Evolutionary conservation across 352 stramenopile genomes (phyloP).

Genomic region (Phytophthora quininea): DNA sequence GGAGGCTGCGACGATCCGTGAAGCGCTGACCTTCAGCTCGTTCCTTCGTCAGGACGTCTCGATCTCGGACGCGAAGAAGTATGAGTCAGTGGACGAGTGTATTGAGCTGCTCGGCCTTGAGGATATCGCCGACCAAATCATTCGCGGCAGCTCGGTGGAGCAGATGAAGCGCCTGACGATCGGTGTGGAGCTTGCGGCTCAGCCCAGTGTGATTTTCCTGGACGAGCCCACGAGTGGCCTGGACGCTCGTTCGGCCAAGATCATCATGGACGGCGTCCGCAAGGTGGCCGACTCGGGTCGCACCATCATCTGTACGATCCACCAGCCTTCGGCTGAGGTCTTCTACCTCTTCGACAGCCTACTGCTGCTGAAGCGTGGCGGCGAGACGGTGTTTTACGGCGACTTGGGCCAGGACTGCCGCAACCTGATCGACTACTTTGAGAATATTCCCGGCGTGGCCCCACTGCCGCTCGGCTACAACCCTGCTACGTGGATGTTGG

Average conservation of each 20-base stretch:
- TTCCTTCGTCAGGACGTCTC: constrained; percentile 1
- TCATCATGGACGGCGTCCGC: constrained; percentile 10
- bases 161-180: constrained; percentile 1
- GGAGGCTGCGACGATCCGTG: constrained; percentile 15
- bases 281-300: constrained; percentile 5
- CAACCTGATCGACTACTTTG: constrained; percentile 40
- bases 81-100: constrained; percentile 1
- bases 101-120: background rate
- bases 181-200: background rate
- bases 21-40: background rate
- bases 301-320: constrained; percentile 84
- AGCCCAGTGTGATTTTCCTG: constrained; percentile 1
- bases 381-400: constrained; percentile 38
- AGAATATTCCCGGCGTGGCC: constrained; percentile 9
- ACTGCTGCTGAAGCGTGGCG: constrained; percentile 56
- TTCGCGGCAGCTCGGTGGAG: constrained; percentile 4
- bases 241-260: background rate
- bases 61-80: background rate
- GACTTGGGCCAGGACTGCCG: constrained; percentile 30
- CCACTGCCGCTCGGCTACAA: constrained; percentile 42
- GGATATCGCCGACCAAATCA: constrained; percentile 3
- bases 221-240: background rate
- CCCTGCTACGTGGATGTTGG: constrained; percentile 22
- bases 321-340: constrained; percentile 80
- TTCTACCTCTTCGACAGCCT: constrained; percentile 81